Evolutionary conservation across 805 yeast genomes (phyloP).

Genomic region (Kuraishia piskuri): DNA sequence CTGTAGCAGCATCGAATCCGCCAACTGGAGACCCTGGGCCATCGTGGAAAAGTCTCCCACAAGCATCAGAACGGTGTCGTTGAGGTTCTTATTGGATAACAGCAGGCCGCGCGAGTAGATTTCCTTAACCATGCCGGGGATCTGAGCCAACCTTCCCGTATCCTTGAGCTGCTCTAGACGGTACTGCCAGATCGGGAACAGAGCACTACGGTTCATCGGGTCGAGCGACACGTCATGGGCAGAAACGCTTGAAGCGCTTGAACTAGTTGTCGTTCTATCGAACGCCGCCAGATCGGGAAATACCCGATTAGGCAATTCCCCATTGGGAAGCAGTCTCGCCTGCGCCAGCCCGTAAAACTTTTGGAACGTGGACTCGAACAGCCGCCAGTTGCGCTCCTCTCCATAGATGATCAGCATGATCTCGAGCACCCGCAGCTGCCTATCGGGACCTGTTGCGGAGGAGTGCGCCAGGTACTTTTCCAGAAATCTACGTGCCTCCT

Average conservation of each 20-base stretch:
- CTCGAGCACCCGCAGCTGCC: neutral
- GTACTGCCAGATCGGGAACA: slow-evolving; percentile 20
- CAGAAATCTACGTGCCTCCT: neutral
- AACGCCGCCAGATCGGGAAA: neutral
- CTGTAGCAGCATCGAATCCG: slow-evolving; percentile 19
- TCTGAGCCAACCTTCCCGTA: slow-evolving; percentile 12
- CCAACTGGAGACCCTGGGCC: slow-evolving; percentile 15
- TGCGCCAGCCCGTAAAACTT: neutral
- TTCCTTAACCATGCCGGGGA: slow-evolving; percentile 10
- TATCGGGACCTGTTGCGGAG: neutral
- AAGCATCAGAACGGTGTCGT: slow-evolving; percentile 18
- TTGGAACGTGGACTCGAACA: slow-evolving; percentile 3
- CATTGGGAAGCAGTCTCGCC: no score
- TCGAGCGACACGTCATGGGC: neutral
- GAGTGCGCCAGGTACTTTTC: slow-evolving; percentile 1
- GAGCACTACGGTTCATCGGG: slow-evolving; percentile 8
- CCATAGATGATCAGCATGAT: slow-evolving; percentile 2
- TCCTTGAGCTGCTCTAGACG: slow-evolving; percentile 19
- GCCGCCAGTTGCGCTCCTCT: slow-evolving; percentile 1
- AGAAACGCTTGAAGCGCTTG: no score
- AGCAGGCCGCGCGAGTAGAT: slow-evolving; percentile 16
- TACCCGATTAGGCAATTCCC: no score
- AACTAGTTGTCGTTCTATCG: neutral
- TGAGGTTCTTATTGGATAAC: slow-evolving; percentile 17
- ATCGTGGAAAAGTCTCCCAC: slow-evolving; percentile 12